Conservation (phyloP, 1,284 basidiomycete species). For the Fistulinella staudtii region DNA sequence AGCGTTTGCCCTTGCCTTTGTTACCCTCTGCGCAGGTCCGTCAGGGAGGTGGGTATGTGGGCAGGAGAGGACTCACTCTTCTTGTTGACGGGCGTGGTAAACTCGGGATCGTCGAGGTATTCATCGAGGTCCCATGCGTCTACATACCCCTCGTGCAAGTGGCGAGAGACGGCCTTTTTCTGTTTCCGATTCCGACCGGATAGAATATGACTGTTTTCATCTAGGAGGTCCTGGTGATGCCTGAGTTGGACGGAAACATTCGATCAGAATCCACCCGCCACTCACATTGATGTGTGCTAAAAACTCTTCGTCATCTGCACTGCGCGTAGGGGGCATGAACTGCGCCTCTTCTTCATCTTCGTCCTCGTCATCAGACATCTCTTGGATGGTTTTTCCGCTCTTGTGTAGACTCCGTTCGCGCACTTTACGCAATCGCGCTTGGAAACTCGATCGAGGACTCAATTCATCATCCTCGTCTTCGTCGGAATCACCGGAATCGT, state of each 20-base stretch:
- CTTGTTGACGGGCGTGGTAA: slow-evolving; percentile 29
- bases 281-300: slow-evolving; percentile 60
- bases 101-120: slow-evolving; percentile 19
- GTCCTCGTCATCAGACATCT: slow-evolving; percentile 35
- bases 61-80: slow-evolving; percentile 21
- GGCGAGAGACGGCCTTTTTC: slow-evolving; percentile 58
- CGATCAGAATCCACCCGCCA: slow-evolving; percentile 1
- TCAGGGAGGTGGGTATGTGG: slow-evolving; percentile 27
- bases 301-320: slow-evolving; percentile 49
- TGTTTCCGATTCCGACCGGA: slow-evolving; percentile 43
- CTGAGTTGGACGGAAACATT: slow-evolving; percentile 5
- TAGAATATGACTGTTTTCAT: slow-evolving; percentile 41
- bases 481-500: slow-evolving; percentile 30
- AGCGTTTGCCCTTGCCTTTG: slow-evolving; percentile 44
- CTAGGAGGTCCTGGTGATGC: slow-evolving; percentile 39
- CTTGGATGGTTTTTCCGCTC: slow-evolving; percentile 8
- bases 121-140: slow-evolving; percentile 40
- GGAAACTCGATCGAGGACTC: slow-evolving; percentile 51
- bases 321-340: no score
- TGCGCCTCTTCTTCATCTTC: no score
- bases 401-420: slow-evolving; percentile 37
- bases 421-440: slow-evolving; percentile 44
- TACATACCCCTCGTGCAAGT: slow-evolving; percentile 61
- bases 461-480: slow-evolving; percentile 26
- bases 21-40: slow-evolving; percentile 39